Evolutionary conservation across 1,139 yeast species (phyloP), one percentile per base, ranked within the genome.

Genomic region (Casaregolazyma suthepensis): DNA sequence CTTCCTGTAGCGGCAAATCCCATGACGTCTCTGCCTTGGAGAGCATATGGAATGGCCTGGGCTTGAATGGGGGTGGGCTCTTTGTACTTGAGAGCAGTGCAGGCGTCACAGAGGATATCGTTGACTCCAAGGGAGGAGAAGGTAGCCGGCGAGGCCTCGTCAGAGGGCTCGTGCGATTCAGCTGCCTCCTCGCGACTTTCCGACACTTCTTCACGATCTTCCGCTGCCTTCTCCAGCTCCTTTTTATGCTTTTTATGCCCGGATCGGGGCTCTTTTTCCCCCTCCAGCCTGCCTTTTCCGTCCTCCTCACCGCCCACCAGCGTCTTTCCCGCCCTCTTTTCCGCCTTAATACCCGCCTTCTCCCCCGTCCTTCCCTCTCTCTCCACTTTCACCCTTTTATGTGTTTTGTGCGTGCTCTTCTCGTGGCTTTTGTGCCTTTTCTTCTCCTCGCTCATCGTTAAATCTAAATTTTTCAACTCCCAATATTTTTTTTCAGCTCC

Each of bases 1-100:
- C 96, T 87, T 58, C 99, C 99, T 1, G 99, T 94, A 67, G 97
- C 85, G 10, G 99, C 99, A 85, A 94, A 89, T 61, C 98, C 99
- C 55, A 94, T 96, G 50, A 94, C 94, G 71, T 94, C 99, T 64
- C 97, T 79, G 54, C 97, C 97, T 61, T 85, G 82, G 22, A 93
- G 73, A 3, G 97, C 97, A 61, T 87, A 87, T 0, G 99, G 99
- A 56, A 94, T 87, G 7, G 97, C 81, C 68, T 87, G 91, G 5
- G 86, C 79, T 70, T 93, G 99, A 65, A 93, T 93, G 12, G 98
- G 96, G 0, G 98, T 90, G 4, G 99, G 99, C 62, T 84, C 83
- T 56, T 78, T 83, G 73, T 83, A 94, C 2, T 96, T 96, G 55
- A 90, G 73, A 57, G 82, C 77, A 54, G 83, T 81, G 60, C 94